These are phyloP conservation scores for Lycium barbarum DNA, from an alignment of 257 asterid species.

Conservation along the genomic window DNA sequence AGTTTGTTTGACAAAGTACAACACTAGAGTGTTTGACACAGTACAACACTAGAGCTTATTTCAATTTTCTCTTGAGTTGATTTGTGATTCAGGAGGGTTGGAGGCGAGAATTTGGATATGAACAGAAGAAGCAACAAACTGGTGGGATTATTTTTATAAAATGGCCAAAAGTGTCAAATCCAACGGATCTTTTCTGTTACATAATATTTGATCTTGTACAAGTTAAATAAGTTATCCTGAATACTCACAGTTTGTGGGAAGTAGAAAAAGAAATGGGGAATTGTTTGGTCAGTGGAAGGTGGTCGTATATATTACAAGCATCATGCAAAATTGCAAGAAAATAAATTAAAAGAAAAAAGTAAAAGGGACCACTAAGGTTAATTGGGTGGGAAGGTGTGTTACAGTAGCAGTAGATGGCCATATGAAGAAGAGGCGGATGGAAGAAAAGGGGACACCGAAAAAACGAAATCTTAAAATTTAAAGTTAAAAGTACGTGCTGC, in stretches of 20 bases:
- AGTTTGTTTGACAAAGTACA: neutral
- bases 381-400: slow-evolving; percentile 50
- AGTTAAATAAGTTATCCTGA: slow-evolving; percentile 43
- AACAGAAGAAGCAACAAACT: slow-evolving; percentile 30
- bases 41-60: neutral
- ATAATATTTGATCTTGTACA: slow-evolving; percentile 2
- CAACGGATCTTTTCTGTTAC: slow-evolving; percentile 16
- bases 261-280: neutral
- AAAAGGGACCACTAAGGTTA: slow-evolving; percentile 66
- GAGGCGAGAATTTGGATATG: slow-evolving; percentile 16
- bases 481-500: slow-evolving; percentile 56
- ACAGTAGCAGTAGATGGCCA: slow-evolving; percentile 60
- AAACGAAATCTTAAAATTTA: slow-evolving; percentile 34
- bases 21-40: neutral
- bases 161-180: slow-evolving; percentile 40
- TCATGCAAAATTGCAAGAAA: neutral
- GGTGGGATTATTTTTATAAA: slow-evolving; percentile 25
- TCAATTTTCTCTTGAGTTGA: neutral
- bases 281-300: slow-evolving; percentile 24
- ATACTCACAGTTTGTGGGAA: slow-evolving; percentile 28
- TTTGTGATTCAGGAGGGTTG: neutral
- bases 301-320: slow-evolving; percentile 20
- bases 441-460: slow-evolving; percentile 54
- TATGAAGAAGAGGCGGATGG: slow-evolving; percentile 73
- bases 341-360: neutral